phyloP scores from a whole-genome alignment of 805 yeast species.

The Saccharomycopsis guyanensis region DNA sequence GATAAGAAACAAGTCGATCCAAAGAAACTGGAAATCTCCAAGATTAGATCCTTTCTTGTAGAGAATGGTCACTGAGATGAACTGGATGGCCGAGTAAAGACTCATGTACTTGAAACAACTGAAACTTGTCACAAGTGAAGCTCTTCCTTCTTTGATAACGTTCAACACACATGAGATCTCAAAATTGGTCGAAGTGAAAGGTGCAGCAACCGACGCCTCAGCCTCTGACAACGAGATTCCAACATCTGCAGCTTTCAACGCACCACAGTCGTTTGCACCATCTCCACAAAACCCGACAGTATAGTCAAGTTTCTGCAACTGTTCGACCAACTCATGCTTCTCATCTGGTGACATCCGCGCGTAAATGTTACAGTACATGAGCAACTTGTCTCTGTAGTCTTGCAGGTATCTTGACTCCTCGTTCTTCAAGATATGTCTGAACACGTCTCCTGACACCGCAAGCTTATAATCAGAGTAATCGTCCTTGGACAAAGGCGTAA shows the following conservation, averaged over 20 bases:
- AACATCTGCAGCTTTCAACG: slow-evolving; percentile 94
- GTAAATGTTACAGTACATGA: slow-evolving; percentile 68
- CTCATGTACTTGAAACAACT: slow-evolving; percentile 98
- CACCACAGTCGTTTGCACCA: slow-evolving; percentile 99
- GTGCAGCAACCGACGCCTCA: slow-evolving; percentile 98
- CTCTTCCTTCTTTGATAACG: slow-evolving; percentile 90
- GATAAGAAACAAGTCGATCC: slow-evolving; percentile 85
- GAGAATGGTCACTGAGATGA: slow-evolving; percentile 74
- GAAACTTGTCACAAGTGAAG: slow-evolving; percentile 89
- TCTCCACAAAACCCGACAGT: slow-evolving; percentile 98
- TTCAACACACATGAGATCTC: slow-evolving; percentile 90
- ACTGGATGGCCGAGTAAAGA: slow-evolving; percentile 92
- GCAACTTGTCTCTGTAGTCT: slow-evolving; percentile 44
- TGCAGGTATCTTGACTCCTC: slow-evolving; percentile 30
- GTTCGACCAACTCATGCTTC: slow-evolving; percentile 90
- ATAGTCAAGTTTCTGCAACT: slow-evolving; percentile 75
- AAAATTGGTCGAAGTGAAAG: slow-evolving; percentile 85
- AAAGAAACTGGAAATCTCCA: slow-evolving; percentile 94
- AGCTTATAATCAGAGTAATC: slow-evolving; percentile 42
- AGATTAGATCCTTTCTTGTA: slow-evolving; percentile 85
- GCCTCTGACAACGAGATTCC: slow-evolving; percentile 96
- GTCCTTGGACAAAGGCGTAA: slow-evolving; percentile 38
- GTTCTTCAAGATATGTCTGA: slow-evolving; percentile 60
- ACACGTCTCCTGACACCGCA: slow-evolving; percentile 91
- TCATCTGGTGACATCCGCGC: slow-evolving; percentile 99